Conservation (phyloP, 1,284 basidiomycete genomes). For the Pterulicium gracile region DNA sequence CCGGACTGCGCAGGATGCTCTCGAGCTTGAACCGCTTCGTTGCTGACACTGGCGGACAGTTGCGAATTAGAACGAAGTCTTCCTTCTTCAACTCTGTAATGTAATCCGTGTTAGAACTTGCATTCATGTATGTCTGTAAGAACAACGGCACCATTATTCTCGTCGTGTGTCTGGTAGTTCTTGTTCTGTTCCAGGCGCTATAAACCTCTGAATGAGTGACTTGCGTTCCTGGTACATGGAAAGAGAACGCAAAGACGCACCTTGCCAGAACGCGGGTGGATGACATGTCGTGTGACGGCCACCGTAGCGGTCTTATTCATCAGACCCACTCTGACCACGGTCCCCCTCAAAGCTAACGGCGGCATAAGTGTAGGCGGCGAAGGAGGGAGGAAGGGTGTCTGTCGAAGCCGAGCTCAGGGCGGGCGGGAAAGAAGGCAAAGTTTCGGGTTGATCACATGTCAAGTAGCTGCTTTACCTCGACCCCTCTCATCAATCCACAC, state of each 20-base stretch:
- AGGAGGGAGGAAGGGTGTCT: no score
- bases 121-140: slow-evolving; percentile 5
- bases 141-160: slow-evolving; percentile 40
- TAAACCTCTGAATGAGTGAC: slow-evolving; percentile 8
- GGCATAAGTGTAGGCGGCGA: slow-evolving; percentile 39
- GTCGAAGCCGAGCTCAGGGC: no score
- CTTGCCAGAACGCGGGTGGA: slow-evolving; percentile 65
- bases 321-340: slow-evolving; percentile 66
- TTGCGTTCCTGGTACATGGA: background rate
- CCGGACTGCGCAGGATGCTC: slow-evolving; percentile 53
- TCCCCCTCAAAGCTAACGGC: slow-evolving; percentile 59
- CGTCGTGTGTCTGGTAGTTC: slow-evolving; percentile 69
- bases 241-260: slow-evolving; percentile 26
- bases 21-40: slow-evolving; percentile 66
- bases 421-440: background rate
- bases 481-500: slow-evolving; percentile 10
- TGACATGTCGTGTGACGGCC: slow-evolving; percentile 57
- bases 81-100: slow-evolving; percentile 46
- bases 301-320: slow-evolving; percentile 81
- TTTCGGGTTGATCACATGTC: background rate
- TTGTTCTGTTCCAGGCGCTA: slow-evolving; percentile 63
- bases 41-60: slow-evolving; percentile 69
- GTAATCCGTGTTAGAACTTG: slow-evolving; percentile 1
- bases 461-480: no score
- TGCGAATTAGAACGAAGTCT: slow-evolving; percentile 65